phyloP scores from a whole-genome alignment of 2,329 filamentous ascomycete genomes.

The Arthrinium phaeospermum region DNA sequence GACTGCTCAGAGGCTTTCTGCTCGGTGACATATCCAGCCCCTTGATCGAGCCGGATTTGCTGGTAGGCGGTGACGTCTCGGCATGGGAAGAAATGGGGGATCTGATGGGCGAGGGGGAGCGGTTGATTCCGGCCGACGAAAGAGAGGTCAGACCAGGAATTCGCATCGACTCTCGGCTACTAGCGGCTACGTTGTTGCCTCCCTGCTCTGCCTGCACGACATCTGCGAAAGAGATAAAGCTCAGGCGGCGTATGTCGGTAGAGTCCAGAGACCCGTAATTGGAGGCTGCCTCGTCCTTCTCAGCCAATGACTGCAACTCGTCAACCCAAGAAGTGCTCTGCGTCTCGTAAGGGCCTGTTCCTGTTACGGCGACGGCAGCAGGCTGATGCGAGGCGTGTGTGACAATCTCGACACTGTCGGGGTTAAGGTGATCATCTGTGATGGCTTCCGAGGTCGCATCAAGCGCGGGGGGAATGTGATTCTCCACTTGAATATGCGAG shows the following conservation, averaged over 20 bases:
- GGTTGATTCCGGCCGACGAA: constrained; percentile 57
- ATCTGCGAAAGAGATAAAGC: constrained; percentile 96
- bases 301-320: constrained; percentile 60
- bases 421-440: constrained; percentile 82
- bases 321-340: constrained; percentile 61
- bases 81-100: constrained; percentile 77
- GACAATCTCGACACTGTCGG: constrained; percentile 90
- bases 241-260: constrained; percentile 80
- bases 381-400: constrained; percentile 86
- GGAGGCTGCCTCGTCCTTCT: constrained; percentile 68
- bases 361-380: constrained; percentile 70
- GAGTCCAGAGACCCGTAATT: constrained; percentile 81
- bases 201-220: constrained; percentile 87
- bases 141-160: constrained; percentile 70
- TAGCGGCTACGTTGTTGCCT: constrained; percentile 54
- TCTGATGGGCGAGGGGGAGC: constrained; percentile 80
- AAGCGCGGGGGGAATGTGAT: constrained; percentile 89
- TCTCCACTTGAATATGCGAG: constrained; percentile 90
- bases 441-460: constrained; percentile 93
- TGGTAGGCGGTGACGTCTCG: constrained; percentile 75
- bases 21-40: constrained; percentile 73
- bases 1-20: constrained; percentile 67
- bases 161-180: constrained; percentile 73
- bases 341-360: constrained; percentile 46
- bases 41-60: constrained; percentile 76